phyloP scores from a whole-genome alignment of 345 rosid species.

The Nasturtium officinale region DNA sequence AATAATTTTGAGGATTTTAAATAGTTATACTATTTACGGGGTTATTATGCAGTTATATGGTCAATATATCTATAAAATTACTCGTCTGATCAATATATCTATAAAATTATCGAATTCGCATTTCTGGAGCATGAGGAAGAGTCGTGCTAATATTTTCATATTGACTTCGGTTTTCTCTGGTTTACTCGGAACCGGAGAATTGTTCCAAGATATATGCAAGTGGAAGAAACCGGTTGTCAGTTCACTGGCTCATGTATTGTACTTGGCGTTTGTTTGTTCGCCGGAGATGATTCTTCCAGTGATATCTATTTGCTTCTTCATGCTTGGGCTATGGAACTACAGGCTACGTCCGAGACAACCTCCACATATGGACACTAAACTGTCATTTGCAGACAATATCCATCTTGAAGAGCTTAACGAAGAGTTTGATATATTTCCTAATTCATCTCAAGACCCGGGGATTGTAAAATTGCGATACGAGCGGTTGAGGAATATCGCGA shows the following conservation, averaged over 20 bases:
- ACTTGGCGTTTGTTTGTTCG: slow-evolving; percentile 61
- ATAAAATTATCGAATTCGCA: slow-evolving; percentile 56
- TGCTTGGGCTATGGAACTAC: slow-evolving; percentile 84
- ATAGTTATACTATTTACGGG: background rate
- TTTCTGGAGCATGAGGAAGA: slow-evolving; percentile 95
- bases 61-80: no score
- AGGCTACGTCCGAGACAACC: slow-evolving; percentile 74
- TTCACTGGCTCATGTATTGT: slow-evolving; percentile 61
- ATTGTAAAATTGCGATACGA: slow-evolving; percentile 73
- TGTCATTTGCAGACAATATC: slow-evolving; percentile 71
- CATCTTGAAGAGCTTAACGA: slow-evolving; percentile 86
- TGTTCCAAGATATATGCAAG: slow-evolving; percentile 82
- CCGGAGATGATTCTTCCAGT: slow-evolving; percentile 88
- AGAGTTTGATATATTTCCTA: slow-evolving; percentile 85
- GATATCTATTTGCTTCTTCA: slow-evolving; percentile 70
- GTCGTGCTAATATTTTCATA: slow-evolving; percentile 87
- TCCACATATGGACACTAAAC: slow-evolving; percentile 84
- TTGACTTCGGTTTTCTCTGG: slow-evolving; percentile 66
- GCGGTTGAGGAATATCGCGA: slow-evolving; percentile 76
- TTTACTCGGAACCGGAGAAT: slow-evolving; percentile 60
- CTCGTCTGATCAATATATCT: background rate
- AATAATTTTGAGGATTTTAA: background rate
- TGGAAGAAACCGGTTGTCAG: slow-evolving; percentile 84
- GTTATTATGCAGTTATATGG: background rate
- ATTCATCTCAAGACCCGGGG: slow-evolving; percentile 50